Percentiles rank a stretch among this genome's conserved stretches.
phyloP scores from a whole-genome alignment of 2,329 filamentous ascomycete species.

The Aspergillus oerlinghausenensis region DNA sequence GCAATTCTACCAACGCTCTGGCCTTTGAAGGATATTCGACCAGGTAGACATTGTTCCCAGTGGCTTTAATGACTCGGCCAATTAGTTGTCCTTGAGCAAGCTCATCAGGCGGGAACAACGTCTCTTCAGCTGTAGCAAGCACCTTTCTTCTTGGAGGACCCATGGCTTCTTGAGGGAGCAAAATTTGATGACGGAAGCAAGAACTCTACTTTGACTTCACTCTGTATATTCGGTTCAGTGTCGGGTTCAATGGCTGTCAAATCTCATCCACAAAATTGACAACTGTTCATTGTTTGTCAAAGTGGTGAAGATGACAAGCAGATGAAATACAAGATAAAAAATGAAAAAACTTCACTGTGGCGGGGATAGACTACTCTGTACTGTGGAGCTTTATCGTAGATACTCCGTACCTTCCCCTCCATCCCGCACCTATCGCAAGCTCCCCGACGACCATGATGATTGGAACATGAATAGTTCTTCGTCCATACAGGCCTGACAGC shows the following conservation, averaged over 20 bases:
- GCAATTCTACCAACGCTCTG: constrained; percentile 71
- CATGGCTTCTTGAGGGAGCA: constrained; percentile 46
- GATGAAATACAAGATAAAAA: not conserved
- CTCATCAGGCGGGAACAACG: constrained; percentile 55
- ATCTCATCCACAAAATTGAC: not conserved
- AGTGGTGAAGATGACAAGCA: not conserved
- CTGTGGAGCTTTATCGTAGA: not conserved
- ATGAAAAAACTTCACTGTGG: not conserved
- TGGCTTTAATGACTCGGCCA: constrained; percentile 72
- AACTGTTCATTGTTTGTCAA: not conserved
- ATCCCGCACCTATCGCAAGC: not conserved
- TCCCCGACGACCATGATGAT: not conserved
- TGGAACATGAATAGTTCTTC: not conserved
- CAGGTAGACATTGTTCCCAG: constrained; percentile 84
- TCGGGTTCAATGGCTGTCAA: not conserved
- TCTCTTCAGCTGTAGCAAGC: constrained; percentile 71
- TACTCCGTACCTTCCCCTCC: not conserved
- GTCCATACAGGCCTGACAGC: not conserved
- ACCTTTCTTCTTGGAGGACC: constrained; percentile 71
- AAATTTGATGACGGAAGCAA: not conserved
- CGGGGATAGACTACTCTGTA: not conserved
- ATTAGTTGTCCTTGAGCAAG: constrained; percentile 56
- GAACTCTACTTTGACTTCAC: not conserved
- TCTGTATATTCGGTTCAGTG: not conserved
- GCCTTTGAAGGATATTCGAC: constrained; percentile 67